Evolutionary conservation across 179 eudicot species (phyloP).

Genomic region (Vitellaria paradoxa): DNA sequence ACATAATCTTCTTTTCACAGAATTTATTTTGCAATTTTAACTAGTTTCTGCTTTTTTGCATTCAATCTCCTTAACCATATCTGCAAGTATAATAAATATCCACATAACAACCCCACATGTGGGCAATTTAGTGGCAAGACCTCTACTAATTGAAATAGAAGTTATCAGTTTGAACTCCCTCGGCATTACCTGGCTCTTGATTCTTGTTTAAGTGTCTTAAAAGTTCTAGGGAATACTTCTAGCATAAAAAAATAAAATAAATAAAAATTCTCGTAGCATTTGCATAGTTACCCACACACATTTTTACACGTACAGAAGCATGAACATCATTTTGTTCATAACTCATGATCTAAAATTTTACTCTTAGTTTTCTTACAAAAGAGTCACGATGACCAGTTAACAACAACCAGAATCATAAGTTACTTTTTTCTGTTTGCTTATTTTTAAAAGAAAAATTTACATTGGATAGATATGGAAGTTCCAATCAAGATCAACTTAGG

Average conservation of each 20-base stretch:
- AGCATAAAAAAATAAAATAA: too few relatives aligned
- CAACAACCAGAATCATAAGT: not conserved
- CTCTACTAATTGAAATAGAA: too few relatives aligned
- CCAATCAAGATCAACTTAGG: not conserved
- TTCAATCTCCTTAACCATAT: not conserved
- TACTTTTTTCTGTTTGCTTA: not conserved
- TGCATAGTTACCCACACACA: not conserved
- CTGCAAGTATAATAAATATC: not conserved
- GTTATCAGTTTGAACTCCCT: too few relatives aligned
- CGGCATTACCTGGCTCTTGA: too few relatives aligned
- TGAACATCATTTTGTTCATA: not conserved
- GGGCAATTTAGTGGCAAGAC: too few relatives aligned
- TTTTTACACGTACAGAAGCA: not conserved
- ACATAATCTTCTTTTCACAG: not conserved
- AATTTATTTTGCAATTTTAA: not conserved
- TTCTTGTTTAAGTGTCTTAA: too few relatives aligned
- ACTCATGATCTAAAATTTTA: not conserved
- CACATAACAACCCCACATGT: too few relatives aligned
- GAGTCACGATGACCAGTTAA: not conserved
- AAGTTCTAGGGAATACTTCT: too few relatives aligned
- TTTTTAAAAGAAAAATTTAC: not conserved
- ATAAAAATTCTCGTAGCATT: not conserved
- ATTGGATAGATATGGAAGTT: not conserved
- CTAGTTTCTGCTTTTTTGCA: not conserved
- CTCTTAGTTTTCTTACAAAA: not conserved